Conservation (phyloP, 2,329 filamentous ascomycete species). For the Atkinsonella texensis region DNA sequence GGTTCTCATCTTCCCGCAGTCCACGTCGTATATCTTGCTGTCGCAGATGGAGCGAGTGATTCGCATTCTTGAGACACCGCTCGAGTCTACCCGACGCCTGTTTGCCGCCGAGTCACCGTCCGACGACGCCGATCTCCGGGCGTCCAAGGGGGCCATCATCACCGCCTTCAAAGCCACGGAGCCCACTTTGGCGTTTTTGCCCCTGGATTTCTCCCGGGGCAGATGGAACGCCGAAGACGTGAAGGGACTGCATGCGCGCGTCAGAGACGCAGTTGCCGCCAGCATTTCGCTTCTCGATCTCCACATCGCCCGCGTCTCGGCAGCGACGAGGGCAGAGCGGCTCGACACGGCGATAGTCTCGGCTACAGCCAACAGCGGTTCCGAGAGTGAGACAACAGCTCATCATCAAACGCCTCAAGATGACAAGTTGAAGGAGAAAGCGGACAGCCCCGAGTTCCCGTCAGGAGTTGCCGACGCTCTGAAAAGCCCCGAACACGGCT, state of each 20-base stretch:
- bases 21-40: conserved; percentile 32
- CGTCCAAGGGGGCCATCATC: conserved; percentile 18
- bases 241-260: conserved; percentile 20
- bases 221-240: conserved; percentile 34
- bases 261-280: conserved; percentile 23
- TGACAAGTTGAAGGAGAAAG: conserved; percentile 8
- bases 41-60: conserved; percentile 19
- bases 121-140: conserved; percentile 18
- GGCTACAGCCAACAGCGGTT: background rate
- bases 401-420: background rate
- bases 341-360: background rate
- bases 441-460: conserved; percentile 8
- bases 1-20: conserved; percentile 35
- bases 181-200: conserved; percentile 29
- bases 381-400: background rate
- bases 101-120: conserved; percentile 11
- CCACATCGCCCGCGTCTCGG: conserved; percentile 22
- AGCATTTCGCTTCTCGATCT: conserved; percentile 29
- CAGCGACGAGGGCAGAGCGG: conserved; percentile 11
- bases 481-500: conserved; percentile 22
- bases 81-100: conserved; percentile 18
- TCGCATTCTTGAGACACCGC: conserved; percentile 17
- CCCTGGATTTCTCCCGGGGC: conserved; percentile 32
- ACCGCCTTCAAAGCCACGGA: conserved; percentile 24
- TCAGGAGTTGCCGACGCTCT: conserved; percentile 24